Base-by-base conservation (phyloP, 306 rosid genomes). In the Myrica gale region DNA sequence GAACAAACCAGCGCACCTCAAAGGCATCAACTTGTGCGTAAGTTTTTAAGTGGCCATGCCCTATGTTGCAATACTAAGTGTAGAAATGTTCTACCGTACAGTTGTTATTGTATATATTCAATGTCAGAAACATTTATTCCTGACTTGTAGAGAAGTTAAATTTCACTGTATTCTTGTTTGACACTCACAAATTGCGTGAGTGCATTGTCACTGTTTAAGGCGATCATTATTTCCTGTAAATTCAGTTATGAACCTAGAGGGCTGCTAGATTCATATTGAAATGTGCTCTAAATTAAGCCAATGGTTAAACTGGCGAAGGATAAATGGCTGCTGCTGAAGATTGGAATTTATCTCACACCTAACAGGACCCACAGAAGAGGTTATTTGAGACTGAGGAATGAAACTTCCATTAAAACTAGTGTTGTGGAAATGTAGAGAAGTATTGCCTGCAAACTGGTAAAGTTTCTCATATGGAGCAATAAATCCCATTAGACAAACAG, bases 1-100 rank as follows among this genome's bases (percentile, higher is more conserved):
- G 99, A 65, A 84, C 89, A 80, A 88, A 92, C 79, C 93, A 95
- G 32, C 82, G 99, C 43, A 95, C 99, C 74, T 84, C 97, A 78
- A 95, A 90, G 87, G 99, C 99, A 55, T 92, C 99, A 60, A 92
- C 91, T 50, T 84, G 82, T 82, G 76, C 79, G 67, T 89, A 69
- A 77, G 69, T 74, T 65, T 77, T 80, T 26, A 72, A 47, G 13
- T 53, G 84, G 69, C 68, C 46, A 65, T 46, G 19, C 58, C 78
- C 23, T 66, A 54, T 76, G 71, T 32, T 51, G 60, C 47, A 58
- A 56, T 54, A 61, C 65, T 17, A 21, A 47, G 41, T 12, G 13
- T n/a, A 43, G 50, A 13, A 19, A 42, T 26, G 32, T 72, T 41
- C 55, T 53, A 17, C 48, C 23, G 6, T 58, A 16, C 37, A 51